A percentile compares a stretch with the other conserved stretches of the same genome.
Evolutionary conservation across 148 eudicot species (phyloP).

Genomic region (Drosera capensis): DNA sequence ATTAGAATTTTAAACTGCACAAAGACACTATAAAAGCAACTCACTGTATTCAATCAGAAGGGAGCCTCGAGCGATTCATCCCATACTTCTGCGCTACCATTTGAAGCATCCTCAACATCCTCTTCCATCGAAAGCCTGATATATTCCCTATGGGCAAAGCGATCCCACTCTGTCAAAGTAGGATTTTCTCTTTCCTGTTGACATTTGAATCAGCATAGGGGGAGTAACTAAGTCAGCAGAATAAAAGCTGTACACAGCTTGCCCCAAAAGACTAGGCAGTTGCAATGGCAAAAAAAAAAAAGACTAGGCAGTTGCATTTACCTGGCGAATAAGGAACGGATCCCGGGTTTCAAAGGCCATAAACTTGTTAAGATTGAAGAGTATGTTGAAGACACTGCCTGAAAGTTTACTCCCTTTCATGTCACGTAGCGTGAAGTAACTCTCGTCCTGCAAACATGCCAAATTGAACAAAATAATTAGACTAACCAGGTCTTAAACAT

Average conservation of each 20-base stretch:
- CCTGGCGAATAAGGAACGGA: constrained; percentile 96
- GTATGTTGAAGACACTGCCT: constrained; percentile 79
- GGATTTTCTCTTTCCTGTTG: constrained; percentile 94
- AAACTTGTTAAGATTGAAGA: constrained; percentile 85
- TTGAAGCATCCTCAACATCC: constrained; percentile 95
- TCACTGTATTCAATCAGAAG: constrained; percentile 28
- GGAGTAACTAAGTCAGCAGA: no score
- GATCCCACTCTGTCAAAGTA: constrained; percentile 91
- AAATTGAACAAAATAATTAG: background rate
- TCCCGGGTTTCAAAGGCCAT: constrained; percentile 98
- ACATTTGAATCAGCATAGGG: no score
- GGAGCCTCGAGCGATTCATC: constrained; percentile 98
- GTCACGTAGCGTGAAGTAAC: constrained; percentile 61
- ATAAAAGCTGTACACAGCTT: background rate
- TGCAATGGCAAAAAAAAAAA: background rate
- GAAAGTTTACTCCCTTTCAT: constrained; percentile 68
- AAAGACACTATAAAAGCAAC: no score
- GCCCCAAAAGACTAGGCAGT: background rate
- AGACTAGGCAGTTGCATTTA: constrained; percentile 8
- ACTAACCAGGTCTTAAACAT: constrained; percentile 1
- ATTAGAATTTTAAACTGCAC: no score
- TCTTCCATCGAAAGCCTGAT: constrained; percentile 98
- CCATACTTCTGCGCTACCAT: constrained; percentile 98
- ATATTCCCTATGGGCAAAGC: constrained; percentile 94
- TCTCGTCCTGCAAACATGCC: constrained; percentile 49